Evolutionary conservation across 2,329 filamentous ascomycete genomes (phyloP).

Genomic region (Aureobasidium leucospermi): DNA sequence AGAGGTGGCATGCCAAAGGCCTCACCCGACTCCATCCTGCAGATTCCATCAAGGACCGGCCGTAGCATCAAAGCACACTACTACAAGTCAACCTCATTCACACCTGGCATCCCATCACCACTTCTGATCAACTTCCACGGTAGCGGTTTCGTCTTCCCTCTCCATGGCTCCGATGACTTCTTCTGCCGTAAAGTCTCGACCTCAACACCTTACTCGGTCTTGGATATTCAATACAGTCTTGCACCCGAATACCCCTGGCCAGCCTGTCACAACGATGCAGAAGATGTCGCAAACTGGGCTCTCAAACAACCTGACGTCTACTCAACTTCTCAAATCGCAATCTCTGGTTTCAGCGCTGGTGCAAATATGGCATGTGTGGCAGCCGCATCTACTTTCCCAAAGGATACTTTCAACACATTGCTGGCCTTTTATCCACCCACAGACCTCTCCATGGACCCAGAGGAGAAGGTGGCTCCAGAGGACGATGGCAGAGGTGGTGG

Average conservation of each 20-base stretch:
- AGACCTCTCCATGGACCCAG: conserved; percentile 26
- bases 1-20: neutral
- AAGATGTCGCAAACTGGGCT: conserved; percentile 38
- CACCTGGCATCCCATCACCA: conserved; percentile 17
- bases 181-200: conserved; percentile 31
- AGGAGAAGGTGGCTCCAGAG: conserved; percentile 25
- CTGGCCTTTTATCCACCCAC: conserved; percentile 31
- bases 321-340: conserved; percentile 24
- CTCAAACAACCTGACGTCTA: conserved; percentile 25
- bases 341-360: conserved; percentile 37
- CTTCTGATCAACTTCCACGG: conserved; percentile 31
- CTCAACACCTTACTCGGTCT: conserved; percentile 30
- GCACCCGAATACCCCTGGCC: conserved; percentile 41
- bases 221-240: conserved; percentile 37
- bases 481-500: conserved; percentile 15
- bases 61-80: conserved; percentile 21
- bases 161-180: conserved; percentile 34
- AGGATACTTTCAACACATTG: conserved; percentile 26
- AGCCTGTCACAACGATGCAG: conserved; percentile 34
- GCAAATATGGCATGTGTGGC: conserved; percentile 32
- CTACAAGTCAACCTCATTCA: conserved; percentile 16
- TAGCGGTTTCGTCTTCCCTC: conserved; percentile 27
- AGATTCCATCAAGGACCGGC: conserved; percentile 20
- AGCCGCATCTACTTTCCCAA: conserved; percentile 24
- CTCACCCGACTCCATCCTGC: conserved; percentile 2